Base-by-base conservation (phyloP, 129 eudicot genomes). In the Kitagawia praeruptora region DNA sequence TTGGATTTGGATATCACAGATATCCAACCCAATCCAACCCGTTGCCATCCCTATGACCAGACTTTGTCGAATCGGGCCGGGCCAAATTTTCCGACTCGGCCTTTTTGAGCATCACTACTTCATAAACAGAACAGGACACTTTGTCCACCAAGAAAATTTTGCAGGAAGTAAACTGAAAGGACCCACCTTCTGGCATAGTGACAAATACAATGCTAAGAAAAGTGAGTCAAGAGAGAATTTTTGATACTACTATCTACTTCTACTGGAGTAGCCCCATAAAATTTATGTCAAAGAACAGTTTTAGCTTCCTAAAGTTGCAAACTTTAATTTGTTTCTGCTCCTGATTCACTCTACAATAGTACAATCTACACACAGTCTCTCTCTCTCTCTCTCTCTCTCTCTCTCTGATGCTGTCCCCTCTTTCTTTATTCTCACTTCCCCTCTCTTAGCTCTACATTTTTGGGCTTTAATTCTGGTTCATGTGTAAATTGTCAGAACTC, bases 341-440 rank as follows among this genome's bases (percentile, higher is more conserved):
- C 78, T 75, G 40, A 71, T 80, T 72, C 72, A 53, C 66, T 51
- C 74, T n/a, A n/a, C n/a, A n/a, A n/a, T n/a, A n/a, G n/a, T 19
- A 3, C 1, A 63, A 6, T 27, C 14, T 44, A 5, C 74, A 42
- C 4, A n/a, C 56, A 9, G 45, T 64, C 75, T 69, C 71, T 25
- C 51, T 69, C 10, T 42, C 77, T 79, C 53, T 61, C 1, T 44
- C 27, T 41, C 74, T 78, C 49, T 47, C 53, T 74, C 75, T 81
- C 77, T 66, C 53, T 82, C 6, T n/a, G n/a, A n/a, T n/a, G n/a
- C n/a, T n/a, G n/a, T n/a, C n/a, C n/a, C n/a, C n/a, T n/a, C n/a
- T n/a, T n/a, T n/a, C n/a, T n/a, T n/a, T n/a, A n/a, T n/a, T 54
- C 77, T 80, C 54, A 46, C 2, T 39, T 10, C 8, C 41, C 37